These are phyloP conservation scores for Cryptosporidium viatorum DNA, from an alignment of 169 alveolate species.

Conservation along the genomic window DNA sequence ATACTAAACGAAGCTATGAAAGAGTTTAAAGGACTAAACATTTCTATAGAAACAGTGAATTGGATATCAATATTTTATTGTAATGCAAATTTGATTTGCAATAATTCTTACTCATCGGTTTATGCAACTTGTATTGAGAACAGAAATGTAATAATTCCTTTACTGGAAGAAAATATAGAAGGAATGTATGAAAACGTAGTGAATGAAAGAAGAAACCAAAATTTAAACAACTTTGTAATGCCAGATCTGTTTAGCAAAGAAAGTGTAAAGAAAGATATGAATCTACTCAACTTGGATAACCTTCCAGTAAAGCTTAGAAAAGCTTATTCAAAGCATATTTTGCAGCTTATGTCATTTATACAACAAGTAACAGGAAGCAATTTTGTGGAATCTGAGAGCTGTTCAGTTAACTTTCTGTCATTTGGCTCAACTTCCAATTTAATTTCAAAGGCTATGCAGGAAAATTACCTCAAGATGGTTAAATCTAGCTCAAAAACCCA, in stretches of 20 bases:
- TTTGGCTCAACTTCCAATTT: constrained; percentile 22
- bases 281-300: constrained; percentile 9
- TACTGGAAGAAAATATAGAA: constrained; percentile 15
- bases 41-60: constrained; percentile 1
- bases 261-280: constrained; percentile 10
- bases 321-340: constrained; percentile 19
- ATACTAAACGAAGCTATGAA: neutral
- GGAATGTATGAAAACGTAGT: neutral
- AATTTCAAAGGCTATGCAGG: neutral
- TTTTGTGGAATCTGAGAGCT: neutral
- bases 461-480: constrained; percentile 4
- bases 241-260: constrained; percentile 43
- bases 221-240: constrained; percentile 1
- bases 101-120: neutral
- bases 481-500: neutral
- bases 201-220: neutral
- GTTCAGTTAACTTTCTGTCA: constrained; percentile 5
- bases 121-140: constrained; percentile 19
- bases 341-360: constrained; percentile 26
- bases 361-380: neutral
- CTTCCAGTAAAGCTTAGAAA: constrained; percentile 3
- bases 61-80: constrained; percentile 11
- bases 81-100: neutral
- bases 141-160: neutral
- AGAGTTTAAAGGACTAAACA: neutral